phyloP scores from a whole-genome alignment of 306 rosid species.

The Senna siamea region DNA sequence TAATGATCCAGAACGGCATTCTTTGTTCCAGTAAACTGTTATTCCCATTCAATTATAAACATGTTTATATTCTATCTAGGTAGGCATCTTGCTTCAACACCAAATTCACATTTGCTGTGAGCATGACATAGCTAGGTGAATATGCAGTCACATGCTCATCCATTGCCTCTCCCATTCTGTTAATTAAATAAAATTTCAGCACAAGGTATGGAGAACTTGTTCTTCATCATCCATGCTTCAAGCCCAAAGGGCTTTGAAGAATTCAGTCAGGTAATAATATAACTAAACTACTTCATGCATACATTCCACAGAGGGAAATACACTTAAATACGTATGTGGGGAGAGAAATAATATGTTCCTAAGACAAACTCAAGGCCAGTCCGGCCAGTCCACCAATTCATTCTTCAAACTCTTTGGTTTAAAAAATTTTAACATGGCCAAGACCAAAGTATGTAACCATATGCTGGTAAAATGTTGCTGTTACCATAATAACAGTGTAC shows the following conservation, averaged over 20 bases:
- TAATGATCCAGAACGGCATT: neutral
- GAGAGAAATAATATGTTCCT: neutral
- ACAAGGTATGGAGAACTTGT: neutral
- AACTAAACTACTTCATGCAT: neutral
- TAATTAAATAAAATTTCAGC: neutral
- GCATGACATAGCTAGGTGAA: neutral
- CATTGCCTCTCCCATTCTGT: neutral
- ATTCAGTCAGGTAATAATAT: neutral
- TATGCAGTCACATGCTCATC: neutral
- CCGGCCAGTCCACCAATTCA: slow-evolving; percentile 9
- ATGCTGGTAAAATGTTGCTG: neutral
- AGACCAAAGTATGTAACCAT: too few species aligned
- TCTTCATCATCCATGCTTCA: neutral
- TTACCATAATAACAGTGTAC: neutral
- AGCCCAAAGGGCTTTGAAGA: neutral
- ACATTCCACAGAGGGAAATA: neutral
- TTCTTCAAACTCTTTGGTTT: neutral
- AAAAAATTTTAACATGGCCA: too few species aligned
- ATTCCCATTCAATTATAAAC: neutral
- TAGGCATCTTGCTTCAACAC: slow-evolving; percentile 5
- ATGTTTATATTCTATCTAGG: neutral
- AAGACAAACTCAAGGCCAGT: neutral
- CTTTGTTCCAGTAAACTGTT: too few species aligned
- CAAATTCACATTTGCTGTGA: neutral
- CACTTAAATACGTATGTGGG: neutral